These are phyloP conservation scores for Blastomyces emzantsi DNA, from an alignment of 2,329 filamentous ascomycete species.

Conservation along the genomic window DNA sequence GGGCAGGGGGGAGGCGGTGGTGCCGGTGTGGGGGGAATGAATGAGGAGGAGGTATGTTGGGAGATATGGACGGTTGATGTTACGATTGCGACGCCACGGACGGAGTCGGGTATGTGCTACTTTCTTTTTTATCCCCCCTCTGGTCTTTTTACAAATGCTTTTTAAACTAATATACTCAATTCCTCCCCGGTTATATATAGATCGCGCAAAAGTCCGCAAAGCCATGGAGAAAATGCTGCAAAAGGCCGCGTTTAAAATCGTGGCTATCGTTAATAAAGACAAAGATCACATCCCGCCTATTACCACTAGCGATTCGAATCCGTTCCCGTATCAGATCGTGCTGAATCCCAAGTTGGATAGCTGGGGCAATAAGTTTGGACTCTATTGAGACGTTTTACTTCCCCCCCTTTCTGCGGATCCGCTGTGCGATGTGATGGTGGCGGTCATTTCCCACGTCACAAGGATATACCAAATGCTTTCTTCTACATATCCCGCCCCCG, in stretches of 20 bases:
- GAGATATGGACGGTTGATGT: conserved; percentile 92
- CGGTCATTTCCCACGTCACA: neutral
- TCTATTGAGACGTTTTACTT: conserved; percentile 45
- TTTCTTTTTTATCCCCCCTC: too few relatives aligned
- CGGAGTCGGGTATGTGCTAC: conserved; percentile 63
- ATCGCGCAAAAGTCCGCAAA: conserved; percentile 76
- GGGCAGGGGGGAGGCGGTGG: conserved; percentile 37
- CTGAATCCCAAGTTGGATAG: conserved; percentile 74
- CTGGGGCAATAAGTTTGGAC: conserved; percentile 71
- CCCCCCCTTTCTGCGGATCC: neutral
- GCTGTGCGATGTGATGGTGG: neutral
- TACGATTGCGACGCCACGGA: conserved; percentile 81
- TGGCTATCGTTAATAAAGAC: conserved; percentile 75
- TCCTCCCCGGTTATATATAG: conserved; percentile 38
- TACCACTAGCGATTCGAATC: conserved; percentile 81
- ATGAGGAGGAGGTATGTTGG: conserved; percentile 93
- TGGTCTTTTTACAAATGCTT: neutral
- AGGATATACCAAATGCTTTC: too few relatives aligned
- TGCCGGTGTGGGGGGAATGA: conserved; percentile 46
- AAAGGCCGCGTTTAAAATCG: conserved; percentile 80
- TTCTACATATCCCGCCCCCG: neutral
- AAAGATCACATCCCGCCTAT: conserved; percentile 97
- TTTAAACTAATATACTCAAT: neutral
- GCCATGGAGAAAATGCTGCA: conserved; percentile 87
- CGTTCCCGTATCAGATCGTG: conserved; percentile 88